Conservation (phyloP, 2,329 filamentous ascomycete genomes). For the Fusarium anguioides region DNA sequence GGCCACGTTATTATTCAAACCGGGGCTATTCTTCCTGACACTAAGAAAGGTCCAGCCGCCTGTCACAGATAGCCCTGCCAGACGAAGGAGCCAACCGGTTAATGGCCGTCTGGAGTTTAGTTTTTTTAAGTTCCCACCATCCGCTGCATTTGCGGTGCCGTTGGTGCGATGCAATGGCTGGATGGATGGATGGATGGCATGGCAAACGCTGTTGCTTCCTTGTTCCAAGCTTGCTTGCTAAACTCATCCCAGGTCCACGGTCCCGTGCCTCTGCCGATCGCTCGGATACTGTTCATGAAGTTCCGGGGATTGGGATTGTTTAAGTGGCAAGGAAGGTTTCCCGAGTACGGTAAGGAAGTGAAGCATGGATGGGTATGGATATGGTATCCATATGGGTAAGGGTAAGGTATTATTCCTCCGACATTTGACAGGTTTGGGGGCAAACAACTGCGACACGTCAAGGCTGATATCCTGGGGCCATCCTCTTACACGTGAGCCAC, state of each 20-base stretch:
- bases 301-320: slow-evolving; percentile 34
- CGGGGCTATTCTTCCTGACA: slow-evolving; percentile 1
- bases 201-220: slow-evolving; percentile 5
- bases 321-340: slow-evolving; percentile 28
- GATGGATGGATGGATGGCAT: too few species aligned
- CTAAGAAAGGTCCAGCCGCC: slow-evolving; percentile 20
- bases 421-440: slow-evolving; percentile 36
- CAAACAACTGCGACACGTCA: slow-evolving; percentile 26
- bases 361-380: not conserved
- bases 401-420: slow-evolving; percentile 22
- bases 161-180: slow-evolving; percentile 11
- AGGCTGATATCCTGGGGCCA: slow-evolving; percentile 12
- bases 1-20: slow-evolving; percentile 35
- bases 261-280: slow-evolving; percentile 43
- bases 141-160: not conserved
- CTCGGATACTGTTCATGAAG: slow-evolving; percentile 39
- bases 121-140: slow-evolving; percentile 36
- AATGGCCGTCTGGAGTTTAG: slow-evolving; percentile 24
- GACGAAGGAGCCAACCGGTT: slow-evolving; percentile 32
- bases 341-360: slow-evolving; percentile 21
- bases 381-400: not conserved
- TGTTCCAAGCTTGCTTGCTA: not conserved
- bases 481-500: slow-evolving; percentile 22
- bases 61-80: slow-evolving; percentile 42
- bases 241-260: slow-evolving; percentile 33